These are phyloP conservation scores for Globisporangium spinosum DNA, from an alignment of 352 stramenopile genomes.

Conservation along the genomic window DNA sequence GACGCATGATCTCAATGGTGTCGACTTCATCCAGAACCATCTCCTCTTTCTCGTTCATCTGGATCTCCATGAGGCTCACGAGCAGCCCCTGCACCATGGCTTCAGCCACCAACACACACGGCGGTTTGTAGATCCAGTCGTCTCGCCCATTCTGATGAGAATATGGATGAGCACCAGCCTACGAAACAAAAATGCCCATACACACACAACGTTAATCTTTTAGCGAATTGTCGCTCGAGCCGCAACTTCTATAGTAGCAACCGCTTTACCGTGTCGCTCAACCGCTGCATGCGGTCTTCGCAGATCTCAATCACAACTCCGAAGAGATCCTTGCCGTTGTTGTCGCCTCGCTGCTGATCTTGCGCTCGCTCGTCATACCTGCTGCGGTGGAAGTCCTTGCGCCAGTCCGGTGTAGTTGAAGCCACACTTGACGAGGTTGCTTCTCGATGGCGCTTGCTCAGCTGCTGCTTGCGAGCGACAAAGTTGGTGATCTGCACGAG, in stretches of 20 bases:
- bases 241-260: not conserved
- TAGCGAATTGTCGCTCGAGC: not conserved
- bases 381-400: constrained; percentile 17
- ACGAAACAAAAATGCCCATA: not conserved
- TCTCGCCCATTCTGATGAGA: not conserved
- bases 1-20: constrained; percentile 46
- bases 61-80: constrained; percentile 47
- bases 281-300: constrained; percentile 42
- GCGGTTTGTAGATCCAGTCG: constrained; percentile 26
- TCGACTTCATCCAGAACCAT: constrained; percentile 59
- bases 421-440: constrained; percentile 19
- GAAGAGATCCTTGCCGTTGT: constrained; percentile 31
- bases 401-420: constrained; percentile 14
- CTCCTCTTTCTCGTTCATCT: constrained; percentile 51
- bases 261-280: constrained; percentile 18
- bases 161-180: not conserved
- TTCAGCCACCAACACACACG: constrained; percentile 48
- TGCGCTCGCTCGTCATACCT: not conserved
- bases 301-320: constrained; percentile 49
- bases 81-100: constrained; percentile 68
- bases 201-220: not conserved
- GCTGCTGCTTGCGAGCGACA: constrained; percentile 41
- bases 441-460: constrained; percentile 28
- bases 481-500: constrained; percentile 53
- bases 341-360: not conserved